phyloP scores from a whole-genome alignment of 2,329 filamentous ascomycete genomes.

The Fonsecaea monophora region DNA sequence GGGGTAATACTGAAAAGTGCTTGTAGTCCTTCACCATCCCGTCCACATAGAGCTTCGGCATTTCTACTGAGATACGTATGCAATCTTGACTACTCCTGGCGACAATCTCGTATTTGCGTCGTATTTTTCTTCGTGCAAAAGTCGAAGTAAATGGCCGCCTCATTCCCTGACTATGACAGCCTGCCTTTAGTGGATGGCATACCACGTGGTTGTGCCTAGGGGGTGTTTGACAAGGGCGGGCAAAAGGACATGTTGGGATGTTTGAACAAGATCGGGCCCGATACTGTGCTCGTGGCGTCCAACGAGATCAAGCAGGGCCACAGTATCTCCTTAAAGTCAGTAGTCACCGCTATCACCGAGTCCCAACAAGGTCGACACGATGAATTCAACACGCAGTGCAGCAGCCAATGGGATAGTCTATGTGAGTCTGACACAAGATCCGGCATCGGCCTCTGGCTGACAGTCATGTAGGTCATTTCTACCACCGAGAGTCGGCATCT shows the following conservation, averaged over 20 bases:
- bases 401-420: constrained; percentile 47
- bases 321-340: constrained; percentile 56
- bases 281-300: constrained; percentile 60
- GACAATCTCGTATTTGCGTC: no score
- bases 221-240: constrained; percentile 60
- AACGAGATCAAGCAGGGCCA: constrained; percentile 64
- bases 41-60: no score
- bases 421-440: not conserved
- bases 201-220: constrained; percentile 58
- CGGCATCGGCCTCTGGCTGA: constrained; percentile 27
- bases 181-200: constrained; percentile 58
- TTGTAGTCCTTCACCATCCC: no score
- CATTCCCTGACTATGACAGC: constrained; percentile 47
- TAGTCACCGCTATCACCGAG: no score
- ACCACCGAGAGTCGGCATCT: constrained; percentile 10
- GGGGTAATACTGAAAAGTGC: no score
- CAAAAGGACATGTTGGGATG: constrained; percentile 63
- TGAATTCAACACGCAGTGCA: constrained; percentile 15
- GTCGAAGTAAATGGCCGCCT: not conserved
- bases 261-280: constrained; percentile 65
- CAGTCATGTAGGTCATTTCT: constrained; percentile 44
- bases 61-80: no score
- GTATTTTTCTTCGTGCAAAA: no score
- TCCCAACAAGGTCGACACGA: no score
- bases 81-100: no score